Base-by-base conservation (phyloP, 768 basidiomycete species). In the Coprinellus micaceus region DNA sequence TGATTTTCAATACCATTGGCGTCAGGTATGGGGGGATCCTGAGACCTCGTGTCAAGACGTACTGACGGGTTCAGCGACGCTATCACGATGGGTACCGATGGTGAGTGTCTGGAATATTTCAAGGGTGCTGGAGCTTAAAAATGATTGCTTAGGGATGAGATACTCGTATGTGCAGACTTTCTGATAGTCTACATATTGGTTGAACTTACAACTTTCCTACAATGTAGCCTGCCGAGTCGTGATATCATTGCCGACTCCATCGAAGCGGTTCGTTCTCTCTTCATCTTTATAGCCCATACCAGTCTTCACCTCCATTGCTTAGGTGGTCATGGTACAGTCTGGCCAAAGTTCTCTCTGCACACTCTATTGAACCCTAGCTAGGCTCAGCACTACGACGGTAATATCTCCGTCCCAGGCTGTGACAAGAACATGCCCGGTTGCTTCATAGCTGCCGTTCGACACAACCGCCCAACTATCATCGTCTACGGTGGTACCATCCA, bases 341-440 rank as follows among this genome's bases (percentile, higher is more conserved):
- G 13, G 21, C 25, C 17, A 37, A 25, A n/a, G n/a, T 25, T 49
- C 28, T 9, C 10, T 10, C 21, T 52, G 21, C 12, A 19, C 33
- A 22, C 40, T 25, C 1, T 46, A 19, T 2, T 24, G 28, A 26
- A 21, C 56, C 60, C 43, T 22, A 24, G 13, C 3, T 55, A 89
- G 89, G 89, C 90, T 21, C 91, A 94, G 74, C 84, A 91, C 64
- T 93, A 94, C 63, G 92, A 94, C 58, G 91, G 83, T 12, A 91
- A 92, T 64, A 91, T 94, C 62, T 83, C 88, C 4, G 79, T 93
- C 52, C 92, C 92, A 17, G 91, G 91, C 54, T 94, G 91, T 61
- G 91, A 94, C 71, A 94, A 94, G 75, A 94, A 94, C 66, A 93
- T 94, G 92, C 91, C 91, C 9, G 92, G 90, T 17, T 89, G 87